Base-by-base conservation (phyloP, 2,329 filamentous ascomycete genomes). In the Magnaporthales sp. region DNA sequence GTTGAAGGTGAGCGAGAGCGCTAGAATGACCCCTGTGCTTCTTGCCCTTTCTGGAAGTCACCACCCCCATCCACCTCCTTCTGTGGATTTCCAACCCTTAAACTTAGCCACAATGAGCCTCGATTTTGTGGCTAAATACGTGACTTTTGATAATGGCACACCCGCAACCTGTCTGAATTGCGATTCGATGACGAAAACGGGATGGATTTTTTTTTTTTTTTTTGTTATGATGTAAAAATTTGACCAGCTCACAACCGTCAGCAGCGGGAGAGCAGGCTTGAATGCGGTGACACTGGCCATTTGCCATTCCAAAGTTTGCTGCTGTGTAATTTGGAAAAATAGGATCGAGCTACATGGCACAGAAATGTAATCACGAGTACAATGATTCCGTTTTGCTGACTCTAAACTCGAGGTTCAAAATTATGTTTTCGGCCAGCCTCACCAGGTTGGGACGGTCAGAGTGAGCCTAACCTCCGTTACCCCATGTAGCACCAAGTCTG, bases 21-120 rank as follows among this genome's bases (percentile, higher is more conserved):
- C 56, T 60, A 60, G 56, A 60, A 60, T 29, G 24, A 60, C 56
- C 56, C 56, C 56, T 60, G 13, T 27, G 11, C 56, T 26, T 27
- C 56, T 24, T 60, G 56, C 56, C 56, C 56, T 60, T 60, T 60
- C 56, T 60, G 56, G 56, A 60, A 60, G 26, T 27, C 24, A 60
- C 56, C 56, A 60, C 56, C 24, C 56, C 56, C 56, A 24, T 60
- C 56, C 56, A 60, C 29, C 11, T 29, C 24, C 5, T 60, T 60
- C 56, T 60, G 56, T 27, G 22, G 10, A 7, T 11, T 60, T 60
- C 56, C 11, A 60, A 24, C 22, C 24, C 54, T 29, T 24, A 4
- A 4, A 15, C 27, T 27, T 27, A 60, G 56, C 56, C 56, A 60
- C 56, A 60, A 27, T 15, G 5, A 60, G 56, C 56, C 56, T 60